A percentile compares a stretch with the other conserved stretches of the same genome.
Evolutionary conservation across 2,329 filamentous ascomycete genomes (phyloP).

Genomic region (Aureobasidium namibiae): DNA sequence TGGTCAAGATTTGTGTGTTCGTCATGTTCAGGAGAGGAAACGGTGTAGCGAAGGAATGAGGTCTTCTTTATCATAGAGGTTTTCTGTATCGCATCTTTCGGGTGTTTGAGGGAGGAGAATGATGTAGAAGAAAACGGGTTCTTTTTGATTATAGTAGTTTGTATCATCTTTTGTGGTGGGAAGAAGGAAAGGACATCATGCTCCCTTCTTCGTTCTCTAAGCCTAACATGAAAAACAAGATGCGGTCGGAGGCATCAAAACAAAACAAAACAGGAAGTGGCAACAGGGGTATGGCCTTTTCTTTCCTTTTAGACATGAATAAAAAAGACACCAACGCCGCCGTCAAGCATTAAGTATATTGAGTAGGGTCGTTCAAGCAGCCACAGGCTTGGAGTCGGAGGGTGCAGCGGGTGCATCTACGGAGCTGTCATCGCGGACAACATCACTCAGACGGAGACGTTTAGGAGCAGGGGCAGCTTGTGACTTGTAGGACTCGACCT

Average conservation of each 20-base stretch:
- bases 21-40: too few relatives aligned
- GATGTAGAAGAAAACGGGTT: not conserved
- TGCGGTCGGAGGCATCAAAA: not conserved
- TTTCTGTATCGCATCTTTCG: too few relatives aligned
- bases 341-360: conserved; percentile 5
- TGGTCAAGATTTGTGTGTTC: too few relatives aligned
- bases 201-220: not conserved
- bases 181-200: not conserved
- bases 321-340: conserved; percentile 2
- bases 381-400: not conserved
- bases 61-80: too few relatives aligned
- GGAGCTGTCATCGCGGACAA: conserved; percentile 10
- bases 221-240: not conserved
- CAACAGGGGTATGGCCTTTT: conserved; percentile 8
- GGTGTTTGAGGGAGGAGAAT: not conserved
- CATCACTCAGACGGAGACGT: conserved; percentile 15
- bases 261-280: conserved; percentile 1
- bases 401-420: not conserved
- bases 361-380: not conserved
- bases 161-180: not conserved
- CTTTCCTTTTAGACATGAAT: not conserved
- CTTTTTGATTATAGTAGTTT: not conserved
- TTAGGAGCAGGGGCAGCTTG: conserved; percentile 10
- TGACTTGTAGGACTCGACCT: conserved; percentile 1
- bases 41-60: too few relatives aligned